Evolutionary conservation across 208 protist species (phyloP).

Genomic region (Sergeia podlipaevii): DNA sequence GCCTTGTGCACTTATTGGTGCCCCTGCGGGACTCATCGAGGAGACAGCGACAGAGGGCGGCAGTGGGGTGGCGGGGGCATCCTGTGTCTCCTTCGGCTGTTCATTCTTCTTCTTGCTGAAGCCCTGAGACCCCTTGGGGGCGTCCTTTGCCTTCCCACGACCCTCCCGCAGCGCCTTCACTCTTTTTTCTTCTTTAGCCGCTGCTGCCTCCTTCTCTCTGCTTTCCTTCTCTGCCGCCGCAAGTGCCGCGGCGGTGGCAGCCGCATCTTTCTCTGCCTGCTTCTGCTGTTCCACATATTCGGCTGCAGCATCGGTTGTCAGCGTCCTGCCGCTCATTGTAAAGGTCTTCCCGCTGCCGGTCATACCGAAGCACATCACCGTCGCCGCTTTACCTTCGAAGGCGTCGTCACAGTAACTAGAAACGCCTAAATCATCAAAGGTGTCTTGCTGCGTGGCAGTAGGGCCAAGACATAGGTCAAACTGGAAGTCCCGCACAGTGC

Average conservation of each 20-base stretch:
- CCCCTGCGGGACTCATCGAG: too few species aligned
- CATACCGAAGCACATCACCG: conserved; percentile 89
- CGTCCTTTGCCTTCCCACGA: too few species aligned
- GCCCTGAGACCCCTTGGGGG: too few species aligned
- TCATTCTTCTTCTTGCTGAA: too few species aligned
- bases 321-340: conserved; percentile 70
- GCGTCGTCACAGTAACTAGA: conserved; percentile 69
- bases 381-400: conserved; percentile 66
- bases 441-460: conserved; percentile 36
- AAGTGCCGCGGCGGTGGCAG: too few species aligned
- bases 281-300: neutral
- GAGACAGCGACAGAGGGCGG: too few species aligned
- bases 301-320: conserved; percentile 2
- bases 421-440: conserved; percentile 50
- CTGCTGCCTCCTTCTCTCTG: conserved; percentile 1
- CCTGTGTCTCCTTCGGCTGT: neutral
- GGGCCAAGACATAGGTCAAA: conserved; percentile 69
- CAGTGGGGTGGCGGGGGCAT: neutral
- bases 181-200: neutral
- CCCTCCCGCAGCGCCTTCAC: conserved; percentile 3
- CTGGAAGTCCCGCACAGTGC: conserved; percentile 24
- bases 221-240: neutral
- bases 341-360: conserved; percentile 90
- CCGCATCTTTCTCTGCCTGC: neutral
- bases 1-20: too few species aligned